Evolutionary conservation across 805 yeast genomes (phyloP), one percentile per base, ranked within the genome.

Genomic region (Blastobotrys terrestris): DNA sequence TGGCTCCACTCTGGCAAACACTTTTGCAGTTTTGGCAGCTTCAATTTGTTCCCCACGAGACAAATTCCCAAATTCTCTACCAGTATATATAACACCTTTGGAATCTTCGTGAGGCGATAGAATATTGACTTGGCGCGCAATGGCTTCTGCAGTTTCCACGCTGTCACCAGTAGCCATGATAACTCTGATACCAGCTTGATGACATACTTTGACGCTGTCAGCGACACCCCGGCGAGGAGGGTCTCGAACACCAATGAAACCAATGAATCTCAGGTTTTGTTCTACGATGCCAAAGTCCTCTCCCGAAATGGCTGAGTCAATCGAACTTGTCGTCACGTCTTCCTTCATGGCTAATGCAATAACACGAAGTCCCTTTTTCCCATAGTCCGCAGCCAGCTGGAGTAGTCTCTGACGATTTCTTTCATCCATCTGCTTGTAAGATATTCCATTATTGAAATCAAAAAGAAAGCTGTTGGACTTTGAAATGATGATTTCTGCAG

Each of bases 1-100:
- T 4, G 84, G 83, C 46, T 81, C 82, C 55, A 81, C 80, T 53
- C 84, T 70, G 4, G 83, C 81, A 63, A 79, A 75, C 40, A 72
- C 45, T 39, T 73, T 75, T 41, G 76, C 72, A 0, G 73, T 78
- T 44, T 72, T 66, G 14, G 76, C 78, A 0, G 78, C 79, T 6
- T 57, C 60, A 31, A 69, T 72, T 47, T 75, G 71, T 40, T 72
- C 72, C 2, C 66, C 55, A n/a, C 63, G 66, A n/a, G 67, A 56
- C 47, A 72, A 47, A 6, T 54, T 55, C 16, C 62, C 61, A 66
- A 63, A 77, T 65, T 57, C 74, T 54, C 68, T 70, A 57, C 64
- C 75, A 53, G 70, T 78, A 70, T 65, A 72, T 62, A 61, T 73
- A 11, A 56, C 69, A 51, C 53, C 64, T 13, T 69, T 75, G 31